These are phyloP conservation scores for Melastoma candidum DNA, from an alignment of 441 rosid genomes.

Conservation along the genomic window DNA sequence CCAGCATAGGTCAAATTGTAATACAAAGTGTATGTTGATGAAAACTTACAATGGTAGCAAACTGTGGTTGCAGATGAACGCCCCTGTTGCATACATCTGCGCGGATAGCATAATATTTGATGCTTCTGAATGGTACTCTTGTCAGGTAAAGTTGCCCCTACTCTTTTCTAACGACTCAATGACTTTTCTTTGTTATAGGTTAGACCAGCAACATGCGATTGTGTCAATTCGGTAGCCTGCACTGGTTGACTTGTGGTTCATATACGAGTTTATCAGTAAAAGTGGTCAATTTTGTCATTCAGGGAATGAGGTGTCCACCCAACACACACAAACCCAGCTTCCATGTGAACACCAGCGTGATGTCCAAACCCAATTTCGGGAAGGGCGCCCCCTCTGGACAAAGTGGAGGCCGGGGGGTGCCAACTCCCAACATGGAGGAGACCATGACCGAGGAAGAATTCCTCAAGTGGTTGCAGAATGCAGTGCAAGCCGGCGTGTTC, in stretches of 20 bases:
- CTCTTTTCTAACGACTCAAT: background rate
- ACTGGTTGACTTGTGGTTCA: too few relatives aligned
- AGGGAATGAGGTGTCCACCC: slow-evolving; percentile 97
- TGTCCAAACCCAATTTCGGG: slow-evolving; percentile 34
- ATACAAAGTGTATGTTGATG: too few relatives aligned
- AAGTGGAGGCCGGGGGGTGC: slow-evolving; percentile 41
- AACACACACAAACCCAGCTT: slow-evolving; percentile 93
- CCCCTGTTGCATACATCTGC: slow-evolving; percentile 78
- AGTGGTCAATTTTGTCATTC: slow-evolving; percentile 13
- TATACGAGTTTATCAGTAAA: too few relatives aligned
- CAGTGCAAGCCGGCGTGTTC: slow-evolving; percentile 65
- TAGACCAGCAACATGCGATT: too few relatives aligned
- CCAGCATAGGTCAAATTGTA: too few relatives aligned
- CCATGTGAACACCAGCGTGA: slow-evolving; percentile 74
- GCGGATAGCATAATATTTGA: slow-evolving; percentile 82
- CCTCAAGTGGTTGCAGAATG: slow-evolving; percentile 80
- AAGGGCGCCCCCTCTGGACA: slow-evolving; percentile 59
- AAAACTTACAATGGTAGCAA: slow-evolving; percentile 6
- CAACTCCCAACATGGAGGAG: slow-evolving; percentile 57
- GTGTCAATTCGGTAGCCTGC: too few relatives aligned
- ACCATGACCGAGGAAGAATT: slow-evolving; percentile 88
- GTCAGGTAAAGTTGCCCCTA: slow-evolving; percentile 56
- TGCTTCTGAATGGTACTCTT: slow-evolving; percentile 90
- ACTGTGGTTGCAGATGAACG: slow-evolving; percentile 47
- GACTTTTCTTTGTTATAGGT: background rate